phyloP scores from a whole-genome alignment of 768 basidiomycete species.

The Ramaria rubella region DNA sequence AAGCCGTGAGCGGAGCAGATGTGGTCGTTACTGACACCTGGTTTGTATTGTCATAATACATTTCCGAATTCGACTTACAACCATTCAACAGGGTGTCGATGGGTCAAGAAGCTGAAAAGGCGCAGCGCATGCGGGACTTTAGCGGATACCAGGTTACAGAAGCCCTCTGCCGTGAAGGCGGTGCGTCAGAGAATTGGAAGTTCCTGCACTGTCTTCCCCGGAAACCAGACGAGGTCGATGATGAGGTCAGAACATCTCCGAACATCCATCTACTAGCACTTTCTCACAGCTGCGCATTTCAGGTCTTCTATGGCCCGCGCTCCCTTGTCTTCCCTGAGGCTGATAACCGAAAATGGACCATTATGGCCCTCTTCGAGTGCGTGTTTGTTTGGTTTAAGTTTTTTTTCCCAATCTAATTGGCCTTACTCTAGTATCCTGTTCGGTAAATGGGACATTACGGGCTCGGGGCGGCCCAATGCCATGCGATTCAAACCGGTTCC shows the following conservation, averaged over 20 bases:
- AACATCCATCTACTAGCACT: slow-evolving; percentile 1
- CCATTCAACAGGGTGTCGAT: slow-evolving; percentile 80
- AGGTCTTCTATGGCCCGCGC: slow-evolving; percentile 91
- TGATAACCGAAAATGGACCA: slow-evolving; percentile 97
- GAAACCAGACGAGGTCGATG: slow-evolving; percentile 90
- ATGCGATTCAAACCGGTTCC: background rate
- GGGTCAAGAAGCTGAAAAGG: slow-evolving; percentile 96
- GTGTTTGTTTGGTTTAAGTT: slow-evolving; percentile 27
- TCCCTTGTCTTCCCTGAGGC: slow-evolving; percentile 91
- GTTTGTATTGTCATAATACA: slow-evolving; percentile 33
- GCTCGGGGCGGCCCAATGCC: slow-evolving; percentile 1
- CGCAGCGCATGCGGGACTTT: slow-evolving; percentile 78
- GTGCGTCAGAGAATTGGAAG: slow-evolving; percentile 82
- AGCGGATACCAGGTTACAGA: slow-evolving; percentile 93
- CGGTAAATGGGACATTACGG: slow-evolving; percentile 10
- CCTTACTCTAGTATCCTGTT: slow-evolving; percentile 3
- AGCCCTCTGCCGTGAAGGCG: slow-evolving; percentile 69
- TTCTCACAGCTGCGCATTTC: slow-evolving; percentile 5
- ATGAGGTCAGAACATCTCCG: slow-evolving; percentile 52
- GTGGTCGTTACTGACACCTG: slow-evolving; percentile 98
- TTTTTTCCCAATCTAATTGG: background rate
- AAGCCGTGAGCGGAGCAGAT: slow-evolving; percentile 85
- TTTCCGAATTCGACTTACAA: background rate
- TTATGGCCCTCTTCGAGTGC: slow-evolving; percentile 86
- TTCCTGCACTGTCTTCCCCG: slow-evolving; percentile 96